Evolutionary conservation across 805 yeast genomes (phyloP), one percentile per base, ranked within the genome.

Genomic region (Kodamaea restingae): DNA sequence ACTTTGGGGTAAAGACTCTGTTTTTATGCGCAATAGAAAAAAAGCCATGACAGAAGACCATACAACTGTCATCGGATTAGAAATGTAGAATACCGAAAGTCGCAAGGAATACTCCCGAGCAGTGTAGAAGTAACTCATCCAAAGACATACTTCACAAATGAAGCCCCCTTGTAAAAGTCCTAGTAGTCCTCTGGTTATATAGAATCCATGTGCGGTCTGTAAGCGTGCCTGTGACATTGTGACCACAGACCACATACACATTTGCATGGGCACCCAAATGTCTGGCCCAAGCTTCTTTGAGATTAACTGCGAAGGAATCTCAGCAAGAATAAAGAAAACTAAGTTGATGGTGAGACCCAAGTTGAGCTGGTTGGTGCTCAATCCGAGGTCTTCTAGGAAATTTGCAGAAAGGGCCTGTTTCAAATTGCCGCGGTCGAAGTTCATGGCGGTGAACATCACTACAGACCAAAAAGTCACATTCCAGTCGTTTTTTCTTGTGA

Each of bases 261-360:
- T 56, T 32, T 56, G 62, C 14, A 47, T 40, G 4, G 60, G 60
- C 12, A 55, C 49, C 38, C 51, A 55, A 6, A 47, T 39, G 34
- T 53, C 85, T 3, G 83, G 75, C 10, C 87, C 88, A 25, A 81
- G 38, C 38, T 66, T 68, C 55, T 81, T 80, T n/a, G 83, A 74
- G 22, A 81, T 63, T 46, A 81, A 62, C 51, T 81, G 85, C 2
- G 84, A 78, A 0, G 87, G 87, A 9, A 81, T 55, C 54, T 81
- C 87, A 12, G 82, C 75, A 15, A 61, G 49, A 37, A 80, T 54
- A 50, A 81, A 81, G 33, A 73, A 63, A 5, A 77, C 62, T 43
- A 67, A 61, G 48, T 73, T 73, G 29, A 81, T 65, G 3, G 82
- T 77, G 43, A 66, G 72, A 15, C 84, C 88, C 28, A 65, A 52